Evolutionary conservation across 768 basidiomycete species (phyloP).

Genomic region (Trametes cinnabarina): DNA sequence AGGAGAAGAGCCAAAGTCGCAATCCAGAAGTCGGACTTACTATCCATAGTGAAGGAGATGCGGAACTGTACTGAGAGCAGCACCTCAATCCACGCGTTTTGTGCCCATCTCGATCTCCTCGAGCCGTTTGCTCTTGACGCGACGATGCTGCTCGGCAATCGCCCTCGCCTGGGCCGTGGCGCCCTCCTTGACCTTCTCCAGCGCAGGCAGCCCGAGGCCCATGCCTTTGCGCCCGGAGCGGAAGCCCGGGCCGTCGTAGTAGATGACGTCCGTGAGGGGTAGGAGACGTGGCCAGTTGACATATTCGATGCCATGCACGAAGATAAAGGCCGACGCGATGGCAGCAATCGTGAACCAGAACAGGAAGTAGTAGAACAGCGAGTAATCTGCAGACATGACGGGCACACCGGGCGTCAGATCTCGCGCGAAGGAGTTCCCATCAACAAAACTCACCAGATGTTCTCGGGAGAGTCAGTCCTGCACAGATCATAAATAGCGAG

Average conservation of each 20-base stretch:
- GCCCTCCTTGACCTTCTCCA: constrained; percentile 36
- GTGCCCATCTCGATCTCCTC: constrained; percentile 82
- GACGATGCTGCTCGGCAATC: constrained; percentile 27
- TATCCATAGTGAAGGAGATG: background rate
- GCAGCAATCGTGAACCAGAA: constrained; percentile 72
- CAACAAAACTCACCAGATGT: constrained; percentile 64
- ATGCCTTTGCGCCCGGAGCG: constrained; percentile 75
- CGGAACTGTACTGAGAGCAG: background rate
- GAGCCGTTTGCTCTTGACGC: constrained; percentile 36
- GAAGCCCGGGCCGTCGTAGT: constrained; percentile 88
- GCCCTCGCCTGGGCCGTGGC: constrained; percentile 41
- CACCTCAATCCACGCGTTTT: constrained; percentile 63
- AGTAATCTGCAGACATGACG: constrained; percentile 61
- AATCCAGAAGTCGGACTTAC: constrained; percentile 1
- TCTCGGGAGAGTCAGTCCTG: constrained; percentile 82
- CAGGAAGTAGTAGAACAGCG: constrained; percentile 79
- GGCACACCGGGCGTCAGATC: background rate
- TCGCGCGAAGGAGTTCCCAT: constrained; percentile 2
- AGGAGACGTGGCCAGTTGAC: constrained; percentile 92
- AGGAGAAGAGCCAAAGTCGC: background rate
- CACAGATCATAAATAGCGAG: constrained; percentile 84
- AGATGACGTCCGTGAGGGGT: constrained; percentile 73
- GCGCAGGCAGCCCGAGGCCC: constrained; percentile 50
- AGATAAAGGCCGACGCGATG: constrained; percentile 67
- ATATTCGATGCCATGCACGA: constrained; percentile 88